Evolutionary conservation across 2,329 filamentous ascomycete species (phyloP).

Genomic region (Neoarthrinium moseri): DNA sequence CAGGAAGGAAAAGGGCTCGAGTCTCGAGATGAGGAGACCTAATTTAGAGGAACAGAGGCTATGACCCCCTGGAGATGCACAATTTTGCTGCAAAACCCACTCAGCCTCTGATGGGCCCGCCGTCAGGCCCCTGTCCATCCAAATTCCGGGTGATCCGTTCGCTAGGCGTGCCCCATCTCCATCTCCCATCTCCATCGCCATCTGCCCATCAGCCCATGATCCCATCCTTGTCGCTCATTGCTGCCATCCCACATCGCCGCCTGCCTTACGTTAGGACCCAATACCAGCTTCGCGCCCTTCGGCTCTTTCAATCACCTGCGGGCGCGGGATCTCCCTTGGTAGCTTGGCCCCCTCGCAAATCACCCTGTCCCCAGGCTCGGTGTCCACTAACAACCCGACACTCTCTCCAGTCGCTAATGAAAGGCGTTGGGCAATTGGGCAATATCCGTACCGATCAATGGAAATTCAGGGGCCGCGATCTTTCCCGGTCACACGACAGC

Average conservation of each 20-base stretch:
- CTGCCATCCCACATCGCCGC: constrained; percentile 3
- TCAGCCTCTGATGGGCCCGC: neutral
- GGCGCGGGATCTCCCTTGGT: no score
- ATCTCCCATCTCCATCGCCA: neutral
- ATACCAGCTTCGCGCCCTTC: no score
- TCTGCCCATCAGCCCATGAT: neutral
- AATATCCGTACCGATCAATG: no score
- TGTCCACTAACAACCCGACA: constrained; percentile 4
- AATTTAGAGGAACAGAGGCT: constrained; percentile 7
- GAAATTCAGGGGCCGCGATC: no score
- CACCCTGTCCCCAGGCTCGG: neutral
- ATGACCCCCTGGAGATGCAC: constrained; percentile 2
- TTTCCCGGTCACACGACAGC: no score
- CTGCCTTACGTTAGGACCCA: no score
- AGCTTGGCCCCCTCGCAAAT: no score
- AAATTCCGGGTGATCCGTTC: constrained; percentile 9
- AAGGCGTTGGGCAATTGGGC: no score
- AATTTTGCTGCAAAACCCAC: constrained; percentile 7
- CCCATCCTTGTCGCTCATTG: neutral
- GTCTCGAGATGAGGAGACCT: neutral
- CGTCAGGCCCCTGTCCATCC: neutral
- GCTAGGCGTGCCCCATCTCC: neutral
- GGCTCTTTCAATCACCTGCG: no score
- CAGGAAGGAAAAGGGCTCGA: neutral
- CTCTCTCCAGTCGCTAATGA: no score